These are phyloP conservation scores for Agaricus bisporus DNA, from an alignment of 768 basidiomycete genomes.

Conservation along the genomic window DNA sequence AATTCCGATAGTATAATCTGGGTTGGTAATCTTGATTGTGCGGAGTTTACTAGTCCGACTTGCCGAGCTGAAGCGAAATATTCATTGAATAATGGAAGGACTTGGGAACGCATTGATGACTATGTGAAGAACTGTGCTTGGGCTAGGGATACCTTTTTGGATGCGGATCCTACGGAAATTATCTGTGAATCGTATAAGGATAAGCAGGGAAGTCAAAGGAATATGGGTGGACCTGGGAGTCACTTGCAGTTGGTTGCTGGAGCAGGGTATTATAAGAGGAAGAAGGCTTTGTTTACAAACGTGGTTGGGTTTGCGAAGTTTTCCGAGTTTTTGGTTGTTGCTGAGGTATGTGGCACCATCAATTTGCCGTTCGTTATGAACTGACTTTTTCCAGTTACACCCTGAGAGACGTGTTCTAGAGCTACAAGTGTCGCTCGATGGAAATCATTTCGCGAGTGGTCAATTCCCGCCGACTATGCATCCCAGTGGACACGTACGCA, in stretches of 20 bases:
- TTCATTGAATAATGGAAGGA: constrained; percentile 68
- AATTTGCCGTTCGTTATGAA: constrained; percentile 3
- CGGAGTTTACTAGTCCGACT: constrained; percentile 23
- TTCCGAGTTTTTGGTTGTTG: constrained; percentile 93
- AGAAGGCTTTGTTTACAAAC: constrained; percentile 73
- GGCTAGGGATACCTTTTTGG: constrained; percentile 75
- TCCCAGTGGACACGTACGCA: constrained; percentile 80
- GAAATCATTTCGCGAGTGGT: constrained; percentile 76
- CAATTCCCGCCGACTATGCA: constrained; percentile 88
- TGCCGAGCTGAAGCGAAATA: constrained; percentile 79
- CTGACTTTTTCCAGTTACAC: constrained; percentile 34
- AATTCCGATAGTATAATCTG: constrained; percentile 81
- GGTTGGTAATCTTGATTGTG: constrained; percentile 74
- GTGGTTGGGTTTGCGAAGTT: constrained; percentile 97
- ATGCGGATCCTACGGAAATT: constrained; percentile 82
- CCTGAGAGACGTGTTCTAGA: constrained; percentile 56
- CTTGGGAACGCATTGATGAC: constrained; percentile 71
- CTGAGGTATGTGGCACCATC: constrained; percentile 57
- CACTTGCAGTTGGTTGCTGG: constrained; percentile 80
- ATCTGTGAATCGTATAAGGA: constrained; percentile 84
- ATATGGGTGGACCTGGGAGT: constrained; percentile 43
- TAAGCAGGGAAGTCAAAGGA: constrained; percentile 75
- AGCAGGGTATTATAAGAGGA: constrained; percentile 60
- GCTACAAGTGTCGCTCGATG: constrained; percentile 91
- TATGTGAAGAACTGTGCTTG: constrained; percentile 93